phyloP scores from a whole-genome alignment of 2,329 filamentous ascomycete species.

The Xylaria sp. region DNA sequence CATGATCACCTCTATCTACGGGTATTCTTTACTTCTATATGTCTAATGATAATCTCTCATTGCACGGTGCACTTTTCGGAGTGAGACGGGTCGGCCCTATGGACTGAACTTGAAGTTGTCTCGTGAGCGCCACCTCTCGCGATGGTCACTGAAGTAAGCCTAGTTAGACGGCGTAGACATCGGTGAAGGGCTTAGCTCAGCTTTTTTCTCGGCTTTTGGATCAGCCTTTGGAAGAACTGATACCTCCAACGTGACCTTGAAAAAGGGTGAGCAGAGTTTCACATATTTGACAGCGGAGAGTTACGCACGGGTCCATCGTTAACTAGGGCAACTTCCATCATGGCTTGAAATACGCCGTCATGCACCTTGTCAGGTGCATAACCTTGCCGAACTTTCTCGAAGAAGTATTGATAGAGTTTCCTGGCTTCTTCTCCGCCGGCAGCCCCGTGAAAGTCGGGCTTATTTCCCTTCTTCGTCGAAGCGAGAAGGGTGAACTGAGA shows the following conservation, averaged over 20 bases:
- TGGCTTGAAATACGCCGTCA: conserved; percentile 96
- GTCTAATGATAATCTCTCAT: conserved; percentile 6
- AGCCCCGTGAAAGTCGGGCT: conserved; percentile 93
- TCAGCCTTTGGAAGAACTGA: conserved; percentile 41
- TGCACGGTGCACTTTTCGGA: not conserved
- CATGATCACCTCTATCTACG: conserved; percentile 20
- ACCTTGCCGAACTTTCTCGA: conserved; percentile 75
- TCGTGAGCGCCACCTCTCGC: not conserved
- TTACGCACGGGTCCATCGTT: conserved; percentile 78
- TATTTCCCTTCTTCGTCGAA: conserved; percentile 93
- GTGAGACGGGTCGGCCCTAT: not conserved
- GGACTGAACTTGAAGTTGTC: not conserved
- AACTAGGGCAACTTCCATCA: conserved; percentile 96
- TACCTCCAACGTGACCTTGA: conserved; percentile 55
- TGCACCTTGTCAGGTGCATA: conserved; percentile 83
- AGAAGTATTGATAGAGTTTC: conserved; percentile 84
- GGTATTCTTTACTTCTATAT: conserved; percentile 4
- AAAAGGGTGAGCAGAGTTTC: conserved; percentile 30
- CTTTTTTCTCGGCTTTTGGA: conserved; percentile 27
- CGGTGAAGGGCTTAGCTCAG: conserved; percentile 33
- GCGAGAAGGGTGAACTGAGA: conserved; percentile 97
- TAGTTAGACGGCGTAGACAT: conserved; percentile 10
- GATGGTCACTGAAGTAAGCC: not conserved
- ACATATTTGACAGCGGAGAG: not conserved
- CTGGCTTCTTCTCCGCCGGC: conserved; percentile 81